These are phyloP conservation scores for Daucus carota DNA, from an alignment of 129 eudicot species.

Conservation along the genomic window DNA sequence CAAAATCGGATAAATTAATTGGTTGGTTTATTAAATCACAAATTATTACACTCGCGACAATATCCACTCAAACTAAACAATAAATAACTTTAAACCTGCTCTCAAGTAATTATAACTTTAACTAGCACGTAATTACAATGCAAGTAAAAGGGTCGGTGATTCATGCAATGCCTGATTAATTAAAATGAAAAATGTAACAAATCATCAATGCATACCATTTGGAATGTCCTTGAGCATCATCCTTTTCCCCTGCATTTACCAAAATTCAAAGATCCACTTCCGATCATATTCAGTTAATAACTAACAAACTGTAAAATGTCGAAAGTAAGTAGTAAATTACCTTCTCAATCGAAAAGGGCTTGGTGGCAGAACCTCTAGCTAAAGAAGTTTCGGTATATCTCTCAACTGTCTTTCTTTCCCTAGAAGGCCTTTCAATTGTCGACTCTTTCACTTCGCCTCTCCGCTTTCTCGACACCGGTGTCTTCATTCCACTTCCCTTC, in stretches of 20 bases:
- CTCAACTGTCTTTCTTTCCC: constrained; percentile 82
- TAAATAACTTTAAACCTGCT: not conserved
- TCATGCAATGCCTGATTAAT: no score
- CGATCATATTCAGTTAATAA: not conserved
- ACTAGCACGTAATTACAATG: not conserved
- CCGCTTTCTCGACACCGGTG: constrained; percentile 13
- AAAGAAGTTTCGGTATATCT: constrained; percentile 42
- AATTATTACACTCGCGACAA: not conserved
- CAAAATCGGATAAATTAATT: not conserved
- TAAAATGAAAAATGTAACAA: not conserved
- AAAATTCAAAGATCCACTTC: not conserved
- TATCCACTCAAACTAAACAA: not conserved
- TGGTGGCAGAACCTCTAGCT: constrained; percentile 24
- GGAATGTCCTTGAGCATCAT: not conserved
- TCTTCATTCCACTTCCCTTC: constrained; percentile 17
- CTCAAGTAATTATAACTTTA: not conserved
- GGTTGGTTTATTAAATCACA: not conserved
- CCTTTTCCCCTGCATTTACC: not conserved
- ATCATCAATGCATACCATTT: not conserved
- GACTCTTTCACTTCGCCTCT: constrained; percentile 20
- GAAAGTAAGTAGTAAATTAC: constrained; percentile 17
- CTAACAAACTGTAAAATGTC: not conserved
- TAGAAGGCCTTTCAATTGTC: constrained; percentile 63
- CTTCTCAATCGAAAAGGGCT: constrained; percentile 57
- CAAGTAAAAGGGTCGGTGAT: no score